Base-by-base conservation (phyloP, 352 stramenopile genomes). In the Phytophthora kernoviae region DNA sequence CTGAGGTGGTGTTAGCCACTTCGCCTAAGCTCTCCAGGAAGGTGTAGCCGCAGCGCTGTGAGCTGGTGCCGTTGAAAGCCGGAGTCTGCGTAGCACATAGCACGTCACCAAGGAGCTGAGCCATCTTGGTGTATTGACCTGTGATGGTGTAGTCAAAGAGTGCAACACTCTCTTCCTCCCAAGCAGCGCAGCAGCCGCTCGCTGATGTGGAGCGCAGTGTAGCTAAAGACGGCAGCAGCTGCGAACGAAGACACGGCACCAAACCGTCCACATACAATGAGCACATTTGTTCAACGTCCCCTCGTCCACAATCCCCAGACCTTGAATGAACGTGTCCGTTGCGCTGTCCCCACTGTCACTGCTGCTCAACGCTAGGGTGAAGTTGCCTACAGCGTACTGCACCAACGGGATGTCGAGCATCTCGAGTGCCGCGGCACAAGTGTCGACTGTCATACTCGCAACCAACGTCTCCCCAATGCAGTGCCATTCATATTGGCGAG, bases 121-220 rank as follows among this genome's bases (percentile, higher is more conserved):
- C 68, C 14, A 82, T 59, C 58, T 87, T 87, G 56, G 65, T 75
- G 53, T 88, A 57, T 36, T 87, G 73, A 12, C 74, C 76, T 30
- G 78, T 81, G 58, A 88, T 53, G n/a, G 78, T 73, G 65, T 87
- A 90, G 57, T 78, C 77, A 49, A 72, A 88, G 54, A 77, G 68
- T 2, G 53, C 24, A 33, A 83, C 55, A 11, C 74, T 68, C 8
- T 72, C 62, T 14, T 67, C 55, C 32, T 68, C 65, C 80, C 80
- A 90, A 32, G 57, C 67, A 33, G 77, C 66, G 48, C 80, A 90
- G 70, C 80, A 90, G 57, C 73, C 77, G 56, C 46, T 68, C 12
- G 73, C 57, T 24, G 75, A 70, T 46, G 73, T 77, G 41, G 75
- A 55, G 33, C 75, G 77, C 36, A 90, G 53, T 32, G 76, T 73